phyloP scores from a whole-genome alignment of 1,284 basidiomycete genomes.

The Meripilus lineatus region DNA sequence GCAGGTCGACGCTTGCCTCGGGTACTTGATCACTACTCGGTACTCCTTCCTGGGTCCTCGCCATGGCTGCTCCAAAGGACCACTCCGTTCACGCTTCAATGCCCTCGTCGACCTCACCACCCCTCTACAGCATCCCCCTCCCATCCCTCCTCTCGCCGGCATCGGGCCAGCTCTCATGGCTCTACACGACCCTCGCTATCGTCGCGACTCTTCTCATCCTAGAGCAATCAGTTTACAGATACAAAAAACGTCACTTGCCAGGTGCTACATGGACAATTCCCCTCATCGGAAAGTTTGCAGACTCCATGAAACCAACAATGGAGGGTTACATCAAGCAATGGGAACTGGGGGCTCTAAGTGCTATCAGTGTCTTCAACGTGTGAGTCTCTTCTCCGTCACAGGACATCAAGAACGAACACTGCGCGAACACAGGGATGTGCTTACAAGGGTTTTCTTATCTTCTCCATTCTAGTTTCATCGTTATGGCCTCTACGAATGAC shows the following conservation, averaged over 20 bases:
- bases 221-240: conserved; percentile 82
- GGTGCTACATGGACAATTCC: conserved; percentile 91
- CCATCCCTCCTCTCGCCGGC: conserved; percentile 38
- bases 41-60: not conserved
- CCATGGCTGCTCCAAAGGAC: conserved; percentile 19
- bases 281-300: conserved; percentile 88
- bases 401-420: too few relatives aligned
- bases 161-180: conserved; percentile 46
- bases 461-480: conserved; percentile 73
- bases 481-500: conserved; percentile 91
- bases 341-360: conserved; percentile 81
- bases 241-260: conserved; percentile 84
- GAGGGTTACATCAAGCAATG: conserved; percentile 88
- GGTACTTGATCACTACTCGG: not conserved
- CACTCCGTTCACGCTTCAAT: conserved; percentile 33
- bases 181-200: conserved; percentile 62
- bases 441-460: not conserved
- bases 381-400: too few relatives aligned
- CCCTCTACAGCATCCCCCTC: conserved; percentile 42
- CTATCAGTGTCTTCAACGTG: conserved; percentile 95
- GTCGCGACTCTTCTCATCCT: conserved; percentile 63
- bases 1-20: not conserved
- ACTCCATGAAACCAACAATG: conserved; percentile 85
- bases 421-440: not conserved
- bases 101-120: conserved; percentile 39